A percentile compares a stretch with the other conserved stretches of the same genome.
Evolutionary conservation across 1,139 yeast genomes (phyloP).

Genomic region (Kodamaea anthophila): DNA sequence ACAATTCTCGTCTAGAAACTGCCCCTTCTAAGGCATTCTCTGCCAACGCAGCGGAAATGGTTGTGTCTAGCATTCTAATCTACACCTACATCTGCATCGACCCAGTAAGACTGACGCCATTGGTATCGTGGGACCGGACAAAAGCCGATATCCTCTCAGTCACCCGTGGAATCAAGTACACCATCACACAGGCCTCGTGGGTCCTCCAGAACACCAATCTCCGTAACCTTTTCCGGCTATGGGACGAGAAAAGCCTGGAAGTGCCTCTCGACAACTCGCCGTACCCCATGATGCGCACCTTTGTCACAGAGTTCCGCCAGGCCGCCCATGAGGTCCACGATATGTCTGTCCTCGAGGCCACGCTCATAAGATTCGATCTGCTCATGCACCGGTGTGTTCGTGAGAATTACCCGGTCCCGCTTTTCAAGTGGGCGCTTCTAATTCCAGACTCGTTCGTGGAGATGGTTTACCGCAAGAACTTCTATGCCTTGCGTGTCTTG

Average conservation of each 20-base stretch:
- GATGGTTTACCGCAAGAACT: constrained; percentile 16
- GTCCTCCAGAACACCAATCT: constrained; percentile 6
- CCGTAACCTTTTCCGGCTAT: constrained; percentile 7
- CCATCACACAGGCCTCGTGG: constrained; percentile 6
- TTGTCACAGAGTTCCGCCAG: constrained; percentile 9
- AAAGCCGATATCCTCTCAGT: constrained; percentile 19
- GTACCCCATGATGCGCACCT: constrained; percentile 15
- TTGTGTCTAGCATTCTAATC: constrained; percentile 19
- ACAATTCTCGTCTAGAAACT: too few relatives aligned
- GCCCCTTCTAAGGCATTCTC: too few relatives aligned
- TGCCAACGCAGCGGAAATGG: constrained; percentile 19
- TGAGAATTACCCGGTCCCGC: constrained; percentile 22
- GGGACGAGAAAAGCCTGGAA: constrained; percentile 1
- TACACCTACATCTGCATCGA: constrained; percentile 27
- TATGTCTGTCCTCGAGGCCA: constrained; percentile 9
- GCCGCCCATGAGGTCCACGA: constrained; percentile 7
- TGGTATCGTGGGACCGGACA: constrained; percentile 17
- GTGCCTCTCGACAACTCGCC: constrained; percentile 6
- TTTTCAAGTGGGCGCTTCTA: constrained; percentile 24
- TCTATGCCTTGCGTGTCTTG: constrained; percentile 21
- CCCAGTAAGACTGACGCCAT: constrained; percentile 25
- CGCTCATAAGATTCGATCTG: constrained; percentile 10
- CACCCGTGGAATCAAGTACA: constrained; percentile 15
- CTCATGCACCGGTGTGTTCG: constrained; percentile 11
- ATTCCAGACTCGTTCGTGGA: constrained; percentile 14